Evolutionary conservation across 805 yeast genomes (phyloP), one percentile per base, ranked within the genome.

Genomic region (Kuraishia piskuri): DNA sequence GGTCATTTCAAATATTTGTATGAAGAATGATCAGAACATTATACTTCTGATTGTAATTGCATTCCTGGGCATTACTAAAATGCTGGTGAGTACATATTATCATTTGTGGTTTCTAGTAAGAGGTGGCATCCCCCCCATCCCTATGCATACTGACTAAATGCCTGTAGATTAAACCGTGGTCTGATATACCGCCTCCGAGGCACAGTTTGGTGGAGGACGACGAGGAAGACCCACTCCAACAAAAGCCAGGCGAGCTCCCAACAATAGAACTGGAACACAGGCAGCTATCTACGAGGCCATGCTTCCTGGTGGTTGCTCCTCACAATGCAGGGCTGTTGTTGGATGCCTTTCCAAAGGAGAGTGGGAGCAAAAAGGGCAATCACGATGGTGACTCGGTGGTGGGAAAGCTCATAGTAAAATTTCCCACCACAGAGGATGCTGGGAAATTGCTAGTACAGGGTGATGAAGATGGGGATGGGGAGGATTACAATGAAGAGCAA

Each of bases 101-200:
- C 40, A 31, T 9, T 31, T 20, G 22, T 12, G 6, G 14, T 6
- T 45, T 9, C n/a, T n/a, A n/a, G 57, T 51, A 25, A n/a, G n/a
- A n/a, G n/a, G n/a, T n/a, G n/a, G n/a, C n/a, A n/a, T n/a, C n/a
- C n/a, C n/a, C n/a, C n/a, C 17, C 31, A 14, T 22, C n/a, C 23
- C 26, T 12, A 37, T 22, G 2, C 2, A 17, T 47, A 26, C 53
- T 40, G 47, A 53, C 54, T n/a, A n/a, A 19, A 26, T 37, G 5
- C 22, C 37, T 24, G 14, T 51, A 75, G 79, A 68, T 79, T 50
- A 75, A 77, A 68, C 83, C 80, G 45, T 72, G 75, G 69, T 71
- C 70, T 48, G 80, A 76, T 22, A 59, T 61, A 22, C 72, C 72
- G 50, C 63, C 72, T 7, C 80, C 83, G 7, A 72, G 82, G 55